These are phyloP conservation scores for Dittrichia graveolens DNA, from an alignment of 129 eudicot genomes.

Conservation along the genomic window DNA sequence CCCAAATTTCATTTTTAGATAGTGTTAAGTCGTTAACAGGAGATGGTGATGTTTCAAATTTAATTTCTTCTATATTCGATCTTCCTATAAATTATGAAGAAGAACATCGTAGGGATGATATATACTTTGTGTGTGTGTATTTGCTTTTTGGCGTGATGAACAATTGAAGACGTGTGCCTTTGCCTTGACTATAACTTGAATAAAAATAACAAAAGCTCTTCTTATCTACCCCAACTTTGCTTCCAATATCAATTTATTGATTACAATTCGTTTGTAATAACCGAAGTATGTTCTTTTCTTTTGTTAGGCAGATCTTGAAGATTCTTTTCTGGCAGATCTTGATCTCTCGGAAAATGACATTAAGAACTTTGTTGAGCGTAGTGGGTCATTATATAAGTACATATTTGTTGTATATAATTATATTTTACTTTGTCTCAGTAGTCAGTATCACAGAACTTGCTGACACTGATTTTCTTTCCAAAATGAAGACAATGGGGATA, in stretches of 20 bases:
- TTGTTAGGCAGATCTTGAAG: constrained; percentile 85
- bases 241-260: not conserved
- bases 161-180: too few relatives aligned
- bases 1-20: not conserved
- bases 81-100: too few relatives aligned
- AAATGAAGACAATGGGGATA: constrained; percentile 56
- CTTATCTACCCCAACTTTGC: too few relatives aligned
- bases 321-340: constrained; percentile 96
- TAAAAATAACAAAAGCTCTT: too few relatives aligned
- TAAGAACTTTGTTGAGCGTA: constrained; percentile 56
- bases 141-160: too few relatives aligned
- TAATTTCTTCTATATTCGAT: too few relatives aligned
- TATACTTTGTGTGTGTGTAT: too few relatives aligned
- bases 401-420: not conserved
- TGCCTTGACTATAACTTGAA: too few relatives aligned
- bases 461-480: not conserved
- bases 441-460: constrained; percentile 4
- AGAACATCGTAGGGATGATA: too few relatives aligned
- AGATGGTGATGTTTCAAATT: too few relatives aligned
- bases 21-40: not conserved
- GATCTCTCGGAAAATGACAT: constrained; percentile 91
- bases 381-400: not conserved
- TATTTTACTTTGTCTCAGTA: too few relatives aligned
- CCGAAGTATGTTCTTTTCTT: not conserved
- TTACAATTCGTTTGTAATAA: not conserved